These are phyloP conservation scores for Uncinocarpus reesii DNA, from an alignment of 2,329 filamentous ascomycete species.

Conservation along the genomic window DNA sequence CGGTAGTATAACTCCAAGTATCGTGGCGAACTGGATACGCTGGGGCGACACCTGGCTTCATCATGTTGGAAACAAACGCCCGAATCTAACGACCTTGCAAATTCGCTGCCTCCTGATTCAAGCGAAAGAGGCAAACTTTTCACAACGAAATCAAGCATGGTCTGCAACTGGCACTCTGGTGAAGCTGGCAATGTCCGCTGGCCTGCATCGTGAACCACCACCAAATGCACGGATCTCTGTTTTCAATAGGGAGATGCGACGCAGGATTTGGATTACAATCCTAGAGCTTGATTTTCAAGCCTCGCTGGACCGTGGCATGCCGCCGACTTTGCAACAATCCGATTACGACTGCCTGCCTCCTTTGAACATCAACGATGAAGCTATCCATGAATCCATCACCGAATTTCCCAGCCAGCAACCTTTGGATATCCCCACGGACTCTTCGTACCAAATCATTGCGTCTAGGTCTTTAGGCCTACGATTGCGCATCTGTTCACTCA, in stretches of 20 bases:
- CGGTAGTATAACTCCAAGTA: constrained; percentile 18
- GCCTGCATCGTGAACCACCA: constrained; percentile 39
- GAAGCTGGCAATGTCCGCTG: constrained; percentile 44
- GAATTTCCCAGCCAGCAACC: constrained; percentile 26
- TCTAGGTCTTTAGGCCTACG: constrained; percentile 21
- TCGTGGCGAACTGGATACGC: constrained; percentile 58
- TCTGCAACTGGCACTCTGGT: constrained; percentile 42
- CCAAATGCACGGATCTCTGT: constrained; percentile 27
- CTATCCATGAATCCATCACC: constrained; percentile 31
- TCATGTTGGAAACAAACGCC: constrained; percentile 55
- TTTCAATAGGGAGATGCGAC: constrained; percentile 40
- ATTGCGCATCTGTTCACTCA: constrained; percentile 19
- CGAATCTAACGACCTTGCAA: constrained; percentile 42
- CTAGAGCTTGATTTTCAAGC: constrained; percentile 48
- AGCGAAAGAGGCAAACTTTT: constrained; percentile 42
- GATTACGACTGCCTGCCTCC: constrained; percentile 43
- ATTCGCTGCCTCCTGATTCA: constrained; percentile 43
- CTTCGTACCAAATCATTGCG: constrained; percentile 27
- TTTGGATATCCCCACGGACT: constrained; percentile 29
- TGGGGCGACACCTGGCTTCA: constrained; percentile 86
- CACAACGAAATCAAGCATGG: constrained; percentile 47
- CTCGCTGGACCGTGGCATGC: constrained; percentile 46
- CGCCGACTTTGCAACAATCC: constrained; percentile 35
- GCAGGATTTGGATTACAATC: constrained; percentile 49
- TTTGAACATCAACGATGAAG: constrained; percentile 43